These are phyloP conservation scores for Eragrostis nindensis DNA, from an alignment of 176 grass and related monocot species.

Conservation along the genomic window DNA sequence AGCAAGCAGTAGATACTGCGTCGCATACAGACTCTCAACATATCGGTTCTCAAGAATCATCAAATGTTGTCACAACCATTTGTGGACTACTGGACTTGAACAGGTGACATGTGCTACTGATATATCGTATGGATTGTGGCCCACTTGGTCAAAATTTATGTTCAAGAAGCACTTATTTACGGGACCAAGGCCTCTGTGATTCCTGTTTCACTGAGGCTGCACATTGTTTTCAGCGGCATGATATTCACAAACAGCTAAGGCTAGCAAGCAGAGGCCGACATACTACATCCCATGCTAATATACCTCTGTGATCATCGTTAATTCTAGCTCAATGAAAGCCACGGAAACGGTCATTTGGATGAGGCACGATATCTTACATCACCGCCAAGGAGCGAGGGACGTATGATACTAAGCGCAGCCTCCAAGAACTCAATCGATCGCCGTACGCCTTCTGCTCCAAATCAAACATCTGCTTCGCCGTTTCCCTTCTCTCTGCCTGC, in stretches of 20 bases:
- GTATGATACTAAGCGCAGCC: slow-evolving; percentile 78
- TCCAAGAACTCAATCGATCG: slow-evolving; percentile 93
- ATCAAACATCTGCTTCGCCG: slow-evolving; percentile 93
- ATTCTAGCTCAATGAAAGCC: neutral
- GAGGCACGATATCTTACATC: slow-evolving; percentile 59
- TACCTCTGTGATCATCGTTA: neutral
- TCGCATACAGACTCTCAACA: too few relatives aligned
- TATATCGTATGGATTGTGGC: slow-evolving; percentile 4
- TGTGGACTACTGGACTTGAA: too few relatives aligned
- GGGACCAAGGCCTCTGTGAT: neutral
- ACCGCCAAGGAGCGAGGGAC: slow-evolving; percentile 78
- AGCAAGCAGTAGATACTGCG: neutral
- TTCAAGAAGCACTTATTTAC: neutral
- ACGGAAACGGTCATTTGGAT: neutral
- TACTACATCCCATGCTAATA: neutral
- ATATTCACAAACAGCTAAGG: slow-evolving; percentile 7
- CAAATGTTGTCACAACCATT: too few relatives aligned
- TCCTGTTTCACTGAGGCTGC: neutral
- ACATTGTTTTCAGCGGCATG: neutral
- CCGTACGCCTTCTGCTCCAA: slow-evolving; percentile 85
- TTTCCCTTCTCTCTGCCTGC: slow-evolving; percentile 82
- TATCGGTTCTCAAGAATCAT: too few relatives aligned
- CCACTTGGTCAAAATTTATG: neutral
- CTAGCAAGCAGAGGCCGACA: neutral
- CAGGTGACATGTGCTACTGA: slow-evolving; percentile 11